phyloP scores from a whole-genome alignment of 208 protist species.

The Trypanosoma congolense region DNA sequence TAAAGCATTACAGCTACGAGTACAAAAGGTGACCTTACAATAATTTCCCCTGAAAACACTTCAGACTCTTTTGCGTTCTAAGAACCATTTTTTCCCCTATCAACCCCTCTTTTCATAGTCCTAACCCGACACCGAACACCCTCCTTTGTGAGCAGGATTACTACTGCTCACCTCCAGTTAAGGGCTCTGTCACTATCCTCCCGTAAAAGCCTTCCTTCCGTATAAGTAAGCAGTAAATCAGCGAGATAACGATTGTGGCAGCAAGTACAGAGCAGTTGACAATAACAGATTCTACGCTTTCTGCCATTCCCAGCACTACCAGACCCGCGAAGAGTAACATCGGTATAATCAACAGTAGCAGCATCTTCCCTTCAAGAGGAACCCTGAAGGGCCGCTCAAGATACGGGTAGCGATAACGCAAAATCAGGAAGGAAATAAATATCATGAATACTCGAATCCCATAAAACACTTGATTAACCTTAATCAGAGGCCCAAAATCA shows the following conservation, averaged over 20 bases:
- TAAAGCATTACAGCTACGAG: too few species aligned
- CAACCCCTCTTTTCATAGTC: too few species aligned
- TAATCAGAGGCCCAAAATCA: slow-evolving; percentile 62
- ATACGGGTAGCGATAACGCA: slow-evolving; percentile 56
- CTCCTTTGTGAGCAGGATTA: background rate
- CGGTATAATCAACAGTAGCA: slow-evolving; percentile 38
- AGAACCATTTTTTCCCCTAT: too few species aligned
- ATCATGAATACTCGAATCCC: slow-evolving; percentile 57
- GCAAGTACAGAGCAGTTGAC: slow-evolving; percentile 35
- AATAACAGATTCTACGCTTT: slow-evolving; percentile 33
- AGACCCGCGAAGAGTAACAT: slow-evolving; percentile 36
- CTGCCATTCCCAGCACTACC: slow-evolving; percentile 37
- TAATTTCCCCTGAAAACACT: too few species aligned
- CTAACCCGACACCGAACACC: too few species aligned
- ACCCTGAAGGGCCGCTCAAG: slow-evolving; percentile 58
- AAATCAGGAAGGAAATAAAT: slow-evolving; percentile 51
- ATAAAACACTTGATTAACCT: slow-evolving; percentile 73
- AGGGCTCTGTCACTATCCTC: slow-evolving; percentile 46
- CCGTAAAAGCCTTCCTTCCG: slow-evolving; percentile 55
- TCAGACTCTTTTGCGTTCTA: too few species aligned
- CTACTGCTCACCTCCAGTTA: background rate
- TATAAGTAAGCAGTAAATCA: slow-evolving; percentile 43
- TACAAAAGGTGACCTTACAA: too few species aligned
- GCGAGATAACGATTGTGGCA: slow-evolving; percentile 23
- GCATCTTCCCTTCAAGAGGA: slow-evolving; percentile 37